A percentile compares a stretch with the other conserved stretches of the same genome.
Conservation (phyloP, 345 rosid genomes). For the Eucalyptus polybractea region DNA sequence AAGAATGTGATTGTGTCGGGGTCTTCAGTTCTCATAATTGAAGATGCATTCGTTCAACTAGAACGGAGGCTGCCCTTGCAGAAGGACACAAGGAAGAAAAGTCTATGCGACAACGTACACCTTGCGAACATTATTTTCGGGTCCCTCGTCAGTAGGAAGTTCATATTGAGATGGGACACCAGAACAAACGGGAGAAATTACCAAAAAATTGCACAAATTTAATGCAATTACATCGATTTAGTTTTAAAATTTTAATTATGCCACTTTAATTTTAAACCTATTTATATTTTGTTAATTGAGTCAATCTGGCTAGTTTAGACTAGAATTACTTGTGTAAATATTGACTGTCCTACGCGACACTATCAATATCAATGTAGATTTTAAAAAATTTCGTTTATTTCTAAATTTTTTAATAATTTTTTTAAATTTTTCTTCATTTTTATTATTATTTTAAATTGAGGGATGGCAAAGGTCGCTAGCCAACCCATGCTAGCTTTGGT, state of each 20-base stretch:
- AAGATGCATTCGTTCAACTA: background rate
- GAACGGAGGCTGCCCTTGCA: background rate
- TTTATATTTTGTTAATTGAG: fast-evolving
- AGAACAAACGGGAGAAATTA: background rate
- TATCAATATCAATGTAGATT: fast-evolving
- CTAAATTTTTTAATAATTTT: no score
- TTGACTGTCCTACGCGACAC: fast-evolving
- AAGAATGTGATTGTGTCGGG: background rate
- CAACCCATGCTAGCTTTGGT: background rate
- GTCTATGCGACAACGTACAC: background rate
- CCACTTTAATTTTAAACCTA: no score
- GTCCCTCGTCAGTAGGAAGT: background rate
- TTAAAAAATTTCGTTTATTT: no score
- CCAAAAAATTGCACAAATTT: background rate
- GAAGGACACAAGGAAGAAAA: background rate
- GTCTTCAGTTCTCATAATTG: background rate
- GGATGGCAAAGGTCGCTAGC: background rate
- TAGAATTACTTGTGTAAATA: no score
- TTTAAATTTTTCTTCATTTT: fast-evolving
- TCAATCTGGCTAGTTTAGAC: fast-evolving
- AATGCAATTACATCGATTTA: no score
- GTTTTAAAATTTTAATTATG: fast-evolving
- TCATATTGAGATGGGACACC: background rate
- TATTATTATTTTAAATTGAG: background rate
- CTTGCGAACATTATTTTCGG: background rate